Conservation (phyloP, 768 basidiomycete genomes). For the Macrolepiota fuliginosa region DNA sequence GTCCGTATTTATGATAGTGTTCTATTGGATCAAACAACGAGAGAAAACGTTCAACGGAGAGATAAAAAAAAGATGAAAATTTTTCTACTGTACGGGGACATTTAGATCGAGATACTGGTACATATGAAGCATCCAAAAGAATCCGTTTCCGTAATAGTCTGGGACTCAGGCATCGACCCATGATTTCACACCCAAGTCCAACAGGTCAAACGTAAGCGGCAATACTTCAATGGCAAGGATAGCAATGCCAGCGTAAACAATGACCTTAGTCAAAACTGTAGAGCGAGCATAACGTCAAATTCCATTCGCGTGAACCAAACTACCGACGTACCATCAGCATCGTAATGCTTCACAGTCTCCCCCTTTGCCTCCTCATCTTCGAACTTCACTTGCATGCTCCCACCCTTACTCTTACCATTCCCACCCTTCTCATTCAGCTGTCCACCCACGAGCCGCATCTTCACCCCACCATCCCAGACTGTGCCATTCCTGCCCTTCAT, state of each 20-base stretch:
- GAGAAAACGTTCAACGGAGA: too few species aligned
- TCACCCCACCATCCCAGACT: slow-evolving; percentile 46
- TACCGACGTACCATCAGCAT: slow-evolving; percentile 70
- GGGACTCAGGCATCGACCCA: slow-evolving; percentile 16
- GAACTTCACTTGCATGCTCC: slow-evolving; percentile 21
- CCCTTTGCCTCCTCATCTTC: slow-evolving; percentile 31
- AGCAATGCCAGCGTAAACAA: slow-evolving; percentile 88
- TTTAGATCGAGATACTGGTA: neutral
- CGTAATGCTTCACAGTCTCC: slow-evolving; percentile 64
- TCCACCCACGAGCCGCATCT: slow-evolving; percentile 44
- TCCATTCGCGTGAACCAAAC: slow-evolving; percentile 3
- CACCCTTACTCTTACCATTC: slow-evolving; percentile 18
- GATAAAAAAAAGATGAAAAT: too few species aligned
- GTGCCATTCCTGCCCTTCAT: slow-evolving; percentile 30
- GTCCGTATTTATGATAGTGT: neutral
- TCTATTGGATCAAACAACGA: too few species aligned
- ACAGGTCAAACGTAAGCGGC: slow-evolving; percentile 64
- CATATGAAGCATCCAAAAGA: neutral
- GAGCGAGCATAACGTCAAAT: slow-evolving; percentile 5
- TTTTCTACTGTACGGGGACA: neutral
- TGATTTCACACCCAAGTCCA: slow-evolving; percentile 63
- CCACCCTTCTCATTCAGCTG: slow-evolving; percentile 1
- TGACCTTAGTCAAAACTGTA: slow-evolving; percentile 82
- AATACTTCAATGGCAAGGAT: slow-evolving; percentile 58
- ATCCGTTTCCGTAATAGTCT: neutral